These are phyloP conservation scores for Evernia prunastri DNA, from an alignment of 495 filamentous ascomycete species.

Conservation along the genomic window DNA sequence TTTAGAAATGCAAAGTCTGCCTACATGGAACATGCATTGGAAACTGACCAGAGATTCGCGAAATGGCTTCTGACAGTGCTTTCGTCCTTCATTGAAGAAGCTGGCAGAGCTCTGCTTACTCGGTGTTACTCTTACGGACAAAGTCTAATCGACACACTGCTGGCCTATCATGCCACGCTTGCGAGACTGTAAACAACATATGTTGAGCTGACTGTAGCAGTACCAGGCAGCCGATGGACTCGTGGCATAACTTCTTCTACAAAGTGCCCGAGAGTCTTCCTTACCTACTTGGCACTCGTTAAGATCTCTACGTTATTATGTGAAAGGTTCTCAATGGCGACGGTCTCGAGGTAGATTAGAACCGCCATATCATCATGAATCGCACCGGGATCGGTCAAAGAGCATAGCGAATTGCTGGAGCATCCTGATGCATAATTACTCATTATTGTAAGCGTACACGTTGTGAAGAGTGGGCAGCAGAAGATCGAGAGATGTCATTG, in stretches of 20 bases:
- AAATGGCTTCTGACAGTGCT: neutral
- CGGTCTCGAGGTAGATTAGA: neutral
- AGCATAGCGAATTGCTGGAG: neutral
- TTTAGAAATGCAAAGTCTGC: neutral
- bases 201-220: neutral
- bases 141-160: neutral
- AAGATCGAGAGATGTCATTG: neutral
- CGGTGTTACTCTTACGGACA: neutral
- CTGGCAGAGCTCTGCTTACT: neutral
- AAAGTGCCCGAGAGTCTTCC: neutral
- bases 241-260: neutral
- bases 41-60: neutral
- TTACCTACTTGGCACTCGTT: neutral
- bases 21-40: neutral
- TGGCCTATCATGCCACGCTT: neutral
- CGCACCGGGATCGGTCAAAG: neutral
- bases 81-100: neutral
- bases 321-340: neutral
- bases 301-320: neutral
- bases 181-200: neutral
- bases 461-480: neutral
- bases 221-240: neutral
- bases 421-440: neutral
- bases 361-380: neutral
- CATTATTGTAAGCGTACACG: neutral